phyloP scores from a whole-genome alignment of 1,284 basidiomycete genomes.

The Cutaneotrichosporon curvatum region DNA sequence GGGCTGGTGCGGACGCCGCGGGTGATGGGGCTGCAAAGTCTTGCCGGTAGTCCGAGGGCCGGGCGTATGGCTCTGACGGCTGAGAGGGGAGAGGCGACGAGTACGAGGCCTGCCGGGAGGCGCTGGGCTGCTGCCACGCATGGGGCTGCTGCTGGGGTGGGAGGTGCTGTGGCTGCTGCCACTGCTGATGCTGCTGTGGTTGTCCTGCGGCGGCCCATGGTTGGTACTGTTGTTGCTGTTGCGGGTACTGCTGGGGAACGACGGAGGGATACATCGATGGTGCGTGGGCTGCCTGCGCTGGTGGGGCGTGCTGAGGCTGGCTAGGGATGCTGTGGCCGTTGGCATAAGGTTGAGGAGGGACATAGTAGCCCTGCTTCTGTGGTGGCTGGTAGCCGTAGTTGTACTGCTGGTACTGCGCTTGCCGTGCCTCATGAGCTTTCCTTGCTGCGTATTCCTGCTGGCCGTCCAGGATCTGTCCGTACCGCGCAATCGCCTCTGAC shows the following conservation, averaged over 20 bases:
- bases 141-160: too few species aligned
- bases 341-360: conserved; percentile 20
- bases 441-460: conserved; percentile 52
- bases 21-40: not conserved
- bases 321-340: conserved; percentile 17
- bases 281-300: conserved; percentile 10
- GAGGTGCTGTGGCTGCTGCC: conserved; percentile 3
- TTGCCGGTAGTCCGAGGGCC: conserved; percentile 11
- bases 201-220: conserved; percentile 1
- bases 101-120: conserved; percentile 41
- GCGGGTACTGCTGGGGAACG: conserved; percentile 14
- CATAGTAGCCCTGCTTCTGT: conserved; percentile 14
- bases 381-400: conserved; percentile 11
- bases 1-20: not conserved
- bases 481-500: conserved; percentile 80
- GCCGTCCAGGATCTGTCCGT: conserved; percentile 77
- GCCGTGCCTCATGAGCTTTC: conserved; percentile 36
- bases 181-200: conserved; percentile 11
- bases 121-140: conserved; percentile 1
- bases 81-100: conserved; percentile 55
- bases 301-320: conserved; percentile 7
- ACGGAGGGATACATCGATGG: conserved; percentile 6
- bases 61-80: conserved; percentile 10
- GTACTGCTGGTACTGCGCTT: conserved; percentile 27
- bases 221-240: conserved; percentile 24